Base-by-base conservation (phyloP, 768 basidiomycete species). In the Cystoderma amianthinum region DNA sequence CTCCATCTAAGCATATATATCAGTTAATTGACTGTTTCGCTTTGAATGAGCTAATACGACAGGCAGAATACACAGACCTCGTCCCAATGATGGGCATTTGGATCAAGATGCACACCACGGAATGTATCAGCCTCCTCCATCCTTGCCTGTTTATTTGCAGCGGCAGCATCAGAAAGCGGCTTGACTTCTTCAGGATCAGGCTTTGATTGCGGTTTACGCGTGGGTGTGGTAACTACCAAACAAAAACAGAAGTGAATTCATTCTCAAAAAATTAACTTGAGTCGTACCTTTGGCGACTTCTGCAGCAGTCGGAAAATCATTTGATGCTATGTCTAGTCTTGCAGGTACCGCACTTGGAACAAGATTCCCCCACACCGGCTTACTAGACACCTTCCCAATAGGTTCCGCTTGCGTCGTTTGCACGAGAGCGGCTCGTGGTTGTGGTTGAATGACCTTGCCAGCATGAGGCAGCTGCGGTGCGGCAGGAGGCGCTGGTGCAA, bases 11-110 rank as follows among this genome's bases (percentile, higher is more conserved):
- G 42, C 44, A 36, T 41, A 43, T 30, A 42, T 28, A 32, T 52
- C 41, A 42, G 5, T 30, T 30, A 30, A n/a, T n/a, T n/a, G n/a
- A n/a, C 15, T 9, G 15, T 15, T 30, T 30, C 10, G 28, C 28
- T 30, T 30, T 15, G 25, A 35, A 34, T 44, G 5, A 48, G 33
- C n/a, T n/a, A 9, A 19, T n/a, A 15, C 24, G 28, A 15, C 6
- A 41, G 39, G 13, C 16, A 13, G 46, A 50, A 45, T 36, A 24
- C 30, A 62, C 86, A 46, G 48, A 97, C 94, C 75, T 96, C 93
- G 51, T 97, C 96, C 96, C 96, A 99, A 57, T 97, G 93, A 56
- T 92, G 87, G 2, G 87, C 81, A 52, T 94, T 94, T 37, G 93
- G 89, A 62, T 96, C 84, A 36, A 97, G 66, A 60, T 98, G 93